Evolutionary conservation across 345 rosid genomes (phyloP).

Genomic region (Linum tenue): DNA sequence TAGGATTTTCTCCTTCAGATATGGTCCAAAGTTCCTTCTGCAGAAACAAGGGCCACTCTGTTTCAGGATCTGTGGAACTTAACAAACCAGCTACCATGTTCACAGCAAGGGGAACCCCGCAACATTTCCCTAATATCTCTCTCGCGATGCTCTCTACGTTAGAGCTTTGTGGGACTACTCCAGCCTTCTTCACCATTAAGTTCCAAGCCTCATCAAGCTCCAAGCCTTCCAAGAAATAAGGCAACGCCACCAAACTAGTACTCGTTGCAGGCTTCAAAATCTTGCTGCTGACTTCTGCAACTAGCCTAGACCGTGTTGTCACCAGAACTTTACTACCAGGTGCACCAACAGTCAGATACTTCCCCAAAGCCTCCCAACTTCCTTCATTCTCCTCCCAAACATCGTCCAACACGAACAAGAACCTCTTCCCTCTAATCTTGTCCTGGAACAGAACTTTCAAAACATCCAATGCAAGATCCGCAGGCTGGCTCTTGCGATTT

Average conservation of each 20-base stretch:
- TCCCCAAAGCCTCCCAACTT: constrained; percentile 9
- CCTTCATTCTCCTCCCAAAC: constrained; percentile 14
- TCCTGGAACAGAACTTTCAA: constrained; percentile 8
- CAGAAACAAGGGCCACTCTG: too few species aligned
- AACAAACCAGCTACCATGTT: too few species aligned
- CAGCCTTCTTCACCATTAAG: constrained; percentile 7
- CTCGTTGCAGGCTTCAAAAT: too few species aligned
- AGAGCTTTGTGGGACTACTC: too few species aligned
- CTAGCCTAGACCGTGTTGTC: constrained; percentile 12
- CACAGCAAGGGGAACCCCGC: too few species aligned
- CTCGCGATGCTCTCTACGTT: too few species aligned
- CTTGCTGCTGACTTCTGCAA: neutral
- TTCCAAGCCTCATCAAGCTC: constrained; percentile 9
- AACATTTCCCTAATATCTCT: too few species aligned
- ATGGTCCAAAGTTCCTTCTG: too few species aligned
- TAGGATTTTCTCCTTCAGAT: too few species aligned
- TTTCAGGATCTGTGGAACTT: too few species aligned
- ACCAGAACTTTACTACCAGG: constrained; percentile 17
- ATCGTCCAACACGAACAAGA: constrained; percentile 18
- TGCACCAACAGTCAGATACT: constrained; percentile 13
- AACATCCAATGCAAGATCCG: constrained; percentile 8
- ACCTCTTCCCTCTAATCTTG: constrained; percentile 9
- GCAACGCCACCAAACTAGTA: neutral
- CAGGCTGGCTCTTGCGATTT: neutral
- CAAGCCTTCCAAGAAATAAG: constrained; percentile 7